Evolutionary conservation across 257 asterid genomes (phyloP), one percentile per base, ranked within the genome.

Genomic region (Nemophila menziesii): DNA sequence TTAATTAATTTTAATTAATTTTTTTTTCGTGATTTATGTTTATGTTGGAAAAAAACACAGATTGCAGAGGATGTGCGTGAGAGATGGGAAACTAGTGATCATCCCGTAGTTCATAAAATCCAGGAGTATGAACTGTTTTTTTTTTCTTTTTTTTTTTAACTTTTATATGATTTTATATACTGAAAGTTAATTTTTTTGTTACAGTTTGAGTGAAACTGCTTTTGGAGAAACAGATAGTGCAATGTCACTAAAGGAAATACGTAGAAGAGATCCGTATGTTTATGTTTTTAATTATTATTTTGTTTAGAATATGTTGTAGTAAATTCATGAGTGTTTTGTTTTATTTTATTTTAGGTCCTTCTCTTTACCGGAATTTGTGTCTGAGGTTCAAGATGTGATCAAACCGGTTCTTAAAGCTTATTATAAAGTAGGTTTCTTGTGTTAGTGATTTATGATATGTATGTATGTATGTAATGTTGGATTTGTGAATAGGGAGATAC

Each of bases 21-120:
- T 24, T 24, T 24, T 24, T 24, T 24, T 24, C 5, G 12, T 29
- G 36, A 29, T 29, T 2, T 7, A 5, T 29, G 52, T 37, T 15
- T 54, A 33, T 51, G 4, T 24, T 21, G 47, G 41, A 23, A 43
- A 22, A 55, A 49, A 58, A 63, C 33, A 48, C 73, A 90, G 99
- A 68, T 90, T 55, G 96, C 87, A 3, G 99, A 81, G 65, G 96
- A 90, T 54, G 61, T 85, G 72, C 70, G 83, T 48, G 99, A 81
- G 79, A 79, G 80, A 61, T 90, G 96, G 92, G 96, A 90, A 54
- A 85, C 96, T 13, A 85, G 94, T 59, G 99, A 90, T 65, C 81
- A 78, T 70, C 96, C 94, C 47, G 72, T 79, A 42, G 96, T 90
- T 62, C 81, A 79, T 77, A 90, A 90, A 74, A 77, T 90, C 49